Base-by-base conservation (phyloP, 1,284 basidiomycete genomes). In the Rhodotorula sp. region DNA sequence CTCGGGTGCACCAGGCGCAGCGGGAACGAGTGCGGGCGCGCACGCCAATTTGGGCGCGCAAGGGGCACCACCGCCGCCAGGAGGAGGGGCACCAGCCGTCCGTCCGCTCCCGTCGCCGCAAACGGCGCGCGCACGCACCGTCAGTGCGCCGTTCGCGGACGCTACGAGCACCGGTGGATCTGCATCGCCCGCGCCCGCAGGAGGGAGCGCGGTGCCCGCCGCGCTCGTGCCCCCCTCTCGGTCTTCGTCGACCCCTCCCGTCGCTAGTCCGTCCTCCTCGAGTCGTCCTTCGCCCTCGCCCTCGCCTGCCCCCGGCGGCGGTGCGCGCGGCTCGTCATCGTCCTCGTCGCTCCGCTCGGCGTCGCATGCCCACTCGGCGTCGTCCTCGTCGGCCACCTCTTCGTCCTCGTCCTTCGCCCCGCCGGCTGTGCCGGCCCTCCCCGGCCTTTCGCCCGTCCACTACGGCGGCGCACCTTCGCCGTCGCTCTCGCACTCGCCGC, bases 151-250 rank as follows among this genome's bases (percentile, higher is more conserved):
- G 5, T 17, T 32, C 12, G 46, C 32, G 19, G 56, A 57, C n/a
- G 50, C n/a, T n/a, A 3, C 36, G 27, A 44, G 36, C 8, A 21
- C 17, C 50, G 25, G n/a, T 32, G n/a, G 41, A 9, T 8, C 7
- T 44, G 50, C 50, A 54, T 57, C 46, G 53, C 27, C 17, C 27
- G 37, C 29, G 36, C 36, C 25, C 37, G 53, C 36, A 10, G 13
- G 36, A 41, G 51, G 17, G 32, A 44, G 56, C 25, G 57, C 67
- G n/a, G n/a, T n/a, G 17, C 61, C 64, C 8, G 54, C 63, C 1
- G 27, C 54, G 22, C 61, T 51, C 53, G 62, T 54, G 27, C 68
- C n/a, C n/a, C n/a, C 68, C 48, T 62, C 64, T n/a, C 64, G 69
- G 27, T 62, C 69, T 21, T 39, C 64, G 48, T 69, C 67, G 29